These are phyloP conservation scores for Cnidoscolus chayamansa DNA, from an alignment of 441 rosid genomes.

Conservation along the genomic window DNA sequence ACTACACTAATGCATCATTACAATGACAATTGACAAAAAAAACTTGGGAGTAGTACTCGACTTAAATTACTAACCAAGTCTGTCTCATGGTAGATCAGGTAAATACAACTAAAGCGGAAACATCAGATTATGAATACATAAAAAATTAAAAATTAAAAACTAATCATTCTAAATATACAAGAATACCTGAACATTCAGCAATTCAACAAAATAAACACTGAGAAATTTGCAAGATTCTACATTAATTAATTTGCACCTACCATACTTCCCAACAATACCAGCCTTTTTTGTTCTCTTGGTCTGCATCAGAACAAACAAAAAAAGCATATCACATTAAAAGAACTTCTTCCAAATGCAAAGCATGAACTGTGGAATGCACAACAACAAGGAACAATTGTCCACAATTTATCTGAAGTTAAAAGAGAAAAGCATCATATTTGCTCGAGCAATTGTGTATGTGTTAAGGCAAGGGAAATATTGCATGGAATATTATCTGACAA, in stretches of 20 bases:
- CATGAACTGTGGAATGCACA: not conserved
- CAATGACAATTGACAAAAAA: too few species aligned
- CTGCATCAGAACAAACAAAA: constrained; percentile 25
- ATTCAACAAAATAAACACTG: not conserved
- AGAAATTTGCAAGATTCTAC: not conserved
- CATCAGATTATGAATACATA: not conserved
- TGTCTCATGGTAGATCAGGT: too few species aligned
- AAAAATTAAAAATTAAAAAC: not conserved
- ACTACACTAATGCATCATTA: too few species aligned
- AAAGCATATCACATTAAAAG: not conserved
- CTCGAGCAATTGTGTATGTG: not conserved
- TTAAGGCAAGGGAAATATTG: not conserved
- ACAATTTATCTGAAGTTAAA: not conserved
- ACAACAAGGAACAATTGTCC: not conserved
- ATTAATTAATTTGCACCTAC: constrained; percentile 23
- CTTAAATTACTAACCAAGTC: too few species aligned
- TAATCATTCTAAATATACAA: not conserved
- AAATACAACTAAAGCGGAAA: not conserved
- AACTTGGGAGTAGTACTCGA: too few species aligned
- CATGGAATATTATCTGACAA: not conserved
- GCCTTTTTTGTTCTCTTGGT: constrained; percentile 60
- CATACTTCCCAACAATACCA: constrained; percentile 54
- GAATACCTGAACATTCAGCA: not conserved
- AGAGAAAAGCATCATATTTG: not conserved
- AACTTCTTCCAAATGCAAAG: not conserved